Conservation (phyloP, 371 early-diverging fungal species). For the Choanephora cucurbitarum region DNA sequence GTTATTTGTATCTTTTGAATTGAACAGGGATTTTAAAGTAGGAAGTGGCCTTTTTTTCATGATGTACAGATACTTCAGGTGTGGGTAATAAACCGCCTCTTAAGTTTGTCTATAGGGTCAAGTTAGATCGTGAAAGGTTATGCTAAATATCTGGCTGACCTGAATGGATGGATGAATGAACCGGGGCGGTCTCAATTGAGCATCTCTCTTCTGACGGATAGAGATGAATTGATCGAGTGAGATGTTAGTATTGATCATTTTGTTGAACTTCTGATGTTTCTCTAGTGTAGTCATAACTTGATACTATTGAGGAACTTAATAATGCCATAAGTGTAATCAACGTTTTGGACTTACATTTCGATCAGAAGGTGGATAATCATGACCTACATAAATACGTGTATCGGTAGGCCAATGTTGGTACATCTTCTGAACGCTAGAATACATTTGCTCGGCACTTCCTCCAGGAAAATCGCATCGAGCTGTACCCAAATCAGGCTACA, state of each 20-base stretch:
- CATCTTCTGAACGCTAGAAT: constrained; percentile 44
- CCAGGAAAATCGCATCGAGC: constrained; percentile 56
- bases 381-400: constrained; percentile 50
- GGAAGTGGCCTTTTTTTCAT: constrained; percentile 15
- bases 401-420: constrained; percentile 44
- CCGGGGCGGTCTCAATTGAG: constrained; percentile 36
- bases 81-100: constrained; percentile 28
- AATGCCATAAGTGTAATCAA: too few species aligned
- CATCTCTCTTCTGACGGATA: constrained; percentile 37
- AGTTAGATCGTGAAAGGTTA: too few species aligned
- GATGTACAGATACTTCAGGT: constrained; percentile 23
- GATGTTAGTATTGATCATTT: constrained; percentile 35
- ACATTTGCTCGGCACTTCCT: constrained; percentile 46
- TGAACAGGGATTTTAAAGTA: constrained; percentile 30
- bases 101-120: constrained; percentile 21
- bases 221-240: constrained; percentile 31
- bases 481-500: constrained; percentile 51
- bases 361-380: constrained; percentile 44
- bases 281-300: constrained; percentile 30
- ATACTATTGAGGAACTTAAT: too few species aligned
- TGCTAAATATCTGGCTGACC: too few species aligned
- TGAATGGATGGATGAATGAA: constrained; percentile 53
- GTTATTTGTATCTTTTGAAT: constrained; percentile 19
- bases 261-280: constrained; percentile 39
- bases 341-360: constrained; percentile 42